These are phyloP conservation scores for Apiospora koreana DNA, from an alignment of 2,329 filamentous ascomycete species.

Conservation along the genomic window DNA sequence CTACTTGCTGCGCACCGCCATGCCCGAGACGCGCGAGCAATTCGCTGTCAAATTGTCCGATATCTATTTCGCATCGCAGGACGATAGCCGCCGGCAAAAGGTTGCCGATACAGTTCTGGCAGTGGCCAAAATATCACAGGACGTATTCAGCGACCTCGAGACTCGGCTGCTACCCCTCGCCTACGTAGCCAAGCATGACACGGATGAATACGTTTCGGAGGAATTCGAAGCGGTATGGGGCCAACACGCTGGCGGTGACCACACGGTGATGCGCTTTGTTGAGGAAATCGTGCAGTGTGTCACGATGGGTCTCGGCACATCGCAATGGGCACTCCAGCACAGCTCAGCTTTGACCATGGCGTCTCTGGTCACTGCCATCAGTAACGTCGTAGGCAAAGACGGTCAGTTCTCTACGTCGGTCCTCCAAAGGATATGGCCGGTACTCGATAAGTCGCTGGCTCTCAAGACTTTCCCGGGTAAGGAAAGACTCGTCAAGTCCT, in stretches of 20 bases:
- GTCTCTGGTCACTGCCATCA: conserved; percentile 68
- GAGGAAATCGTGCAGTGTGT: conserved; percentile 76
- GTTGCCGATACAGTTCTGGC: conserved; percentile 82
- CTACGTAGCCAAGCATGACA: conserved; percentile 86
- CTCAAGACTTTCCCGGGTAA: conserved; percentile 95
- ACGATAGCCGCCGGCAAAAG: conserved; percentile 72
- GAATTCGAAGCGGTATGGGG: conserved; percentile 86
- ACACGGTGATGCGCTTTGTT: conserved; percentile 81
- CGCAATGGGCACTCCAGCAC: conserved; percentile 90
- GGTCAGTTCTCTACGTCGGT: conserved; percentile 62
- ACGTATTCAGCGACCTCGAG: conserved; percentile 80
- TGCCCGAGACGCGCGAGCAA: conserved; percentile 48
- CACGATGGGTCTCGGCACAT: conserved; percentile 69
- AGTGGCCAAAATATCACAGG: conserved; percentile 82
- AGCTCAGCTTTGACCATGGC: conserved; percentile 81
- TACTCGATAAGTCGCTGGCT: conserved; percentile 76
- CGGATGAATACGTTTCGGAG: conserved; percentile 75
- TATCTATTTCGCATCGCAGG: conserved; percentile 81
- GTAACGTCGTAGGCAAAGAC: conserved; percentile 55
- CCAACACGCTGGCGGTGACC: conserved; percentile 83
- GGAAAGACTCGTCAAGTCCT: conserved; percentile 77
- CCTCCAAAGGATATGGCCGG: conserved; percentile 73
- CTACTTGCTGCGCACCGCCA: conserved; percentile 70
- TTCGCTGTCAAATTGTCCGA: conserved; percentile 59
- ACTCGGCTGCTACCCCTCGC: conserved; percentile 79